Conservation (phyloP, 2,329 filamentous ascomycete species). For the Colletotrichum godetiae region DNA sequence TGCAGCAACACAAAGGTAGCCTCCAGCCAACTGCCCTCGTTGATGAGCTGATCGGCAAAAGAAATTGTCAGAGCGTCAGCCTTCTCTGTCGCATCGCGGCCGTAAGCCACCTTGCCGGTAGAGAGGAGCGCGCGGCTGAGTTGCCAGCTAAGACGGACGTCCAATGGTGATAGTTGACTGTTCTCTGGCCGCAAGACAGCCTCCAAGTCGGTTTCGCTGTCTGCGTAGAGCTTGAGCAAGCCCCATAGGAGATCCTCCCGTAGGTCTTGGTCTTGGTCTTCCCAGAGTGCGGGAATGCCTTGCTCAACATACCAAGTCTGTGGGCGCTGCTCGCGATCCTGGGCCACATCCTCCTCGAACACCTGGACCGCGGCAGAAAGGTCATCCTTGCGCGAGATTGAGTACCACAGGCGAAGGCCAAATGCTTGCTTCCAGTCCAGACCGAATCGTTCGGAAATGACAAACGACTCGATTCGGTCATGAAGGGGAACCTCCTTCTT, state of each 20-base stretch:
- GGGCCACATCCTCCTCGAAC: conserved; percentile 79
- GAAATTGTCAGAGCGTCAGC: conserved; percentile 74
- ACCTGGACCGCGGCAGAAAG: conserved; percentile 78
- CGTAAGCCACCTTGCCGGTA: conserved; percentile 63
- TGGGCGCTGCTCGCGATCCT: conserved; percentile 78
- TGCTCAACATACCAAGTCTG: conserved; percentile 77
- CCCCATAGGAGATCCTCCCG: conserved; percentile 89
- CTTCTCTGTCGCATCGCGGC: conserved; percentile 66
- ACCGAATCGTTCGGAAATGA: conserved; percentile 84
- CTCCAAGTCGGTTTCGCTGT: conserved; percentile 69
- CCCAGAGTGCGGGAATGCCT: conserved; percentile 67
- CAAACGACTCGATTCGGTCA: conserved; percentile 83
- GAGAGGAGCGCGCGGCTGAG: conserved; percentile 75
- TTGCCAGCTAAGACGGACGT: conserved; percentile 86
- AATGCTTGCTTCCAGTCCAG: conserved; percentile 96
- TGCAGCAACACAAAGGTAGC: conserved; percentile 84
- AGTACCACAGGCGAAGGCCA: conserved; percentile 91
- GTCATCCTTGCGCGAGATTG: conserved; percentile 73
- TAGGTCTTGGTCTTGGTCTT: conserved; percentile 65
- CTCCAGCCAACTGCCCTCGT: conserved; percentile 74
- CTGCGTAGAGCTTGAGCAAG: conserved; percentile 82
- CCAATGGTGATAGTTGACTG: conserved; percentile 78
- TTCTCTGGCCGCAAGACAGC: conserved; percentile 81
- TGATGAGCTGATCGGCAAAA: conserved; percentile 73
- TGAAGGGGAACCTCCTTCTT: conserved; percentile 79